phyloP scores from a whole-genome alignment of 2,329 filamentous ascomycete species.

The Fusarium irregulare region DNA sequence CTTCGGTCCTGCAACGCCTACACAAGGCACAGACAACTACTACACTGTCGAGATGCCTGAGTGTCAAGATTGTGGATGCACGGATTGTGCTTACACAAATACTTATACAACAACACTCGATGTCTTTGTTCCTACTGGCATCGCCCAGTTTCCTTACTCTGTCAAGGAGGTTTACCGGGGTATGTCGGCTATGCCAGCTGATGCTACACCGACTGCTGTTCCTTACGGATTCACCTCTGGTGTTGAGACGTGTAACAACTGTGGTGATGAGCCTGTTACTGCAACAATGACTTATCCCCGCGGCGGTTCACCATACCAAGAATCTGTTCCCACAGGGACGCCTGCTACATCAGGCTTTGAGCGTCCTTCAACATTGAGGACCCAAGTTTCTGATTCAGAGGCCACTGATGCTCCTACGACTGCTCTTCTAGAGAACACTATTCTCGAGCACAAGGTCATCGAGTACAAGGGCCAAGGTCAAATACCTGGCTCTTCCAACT shows the following conservation, averaged over 20 bases:
- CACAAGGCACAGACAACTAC: constrained; percentile 37
- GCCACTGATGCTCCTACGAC: constrained; percentile 20
- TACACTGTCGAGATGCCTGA: constrained; percentile 44
- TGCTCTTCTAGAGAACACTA: constrained; percentile 26
- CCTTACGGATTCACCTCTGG: constrained; percentile 42
- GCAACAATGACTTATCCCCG: constrained; percentile 45
- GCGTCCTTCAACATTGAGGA: constrained; percentile 30
- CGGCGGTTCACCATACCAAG: constrained; percentile 38
- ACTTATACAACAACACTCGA: constrained; percentile 42
- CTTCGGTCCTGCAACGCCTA: constrained; percentile 41
- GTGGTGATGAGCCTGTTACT: constrained; percentile 37
- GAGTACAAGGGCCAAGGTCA: constrained; percentile 9
- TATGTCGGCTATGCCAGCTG: constrained; percentile 40
- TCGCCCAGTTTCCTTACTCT: constrained; percentile 32
- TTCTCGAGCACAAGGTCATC: constrained; percentile 28
- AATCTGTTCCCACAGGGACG: constrained; percentile 22
- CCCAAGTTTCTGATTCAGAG: constrained; percentile 18
- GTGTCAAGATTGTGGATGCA: constrained; percentile 40
- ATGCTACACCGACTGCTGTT: constrained; percentile 29
- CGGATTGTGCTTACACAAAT: constrained; percentile 40
- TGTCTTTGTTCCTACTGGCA: constrained; percentile 38
- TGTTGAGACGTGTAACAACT: constrained; percentile 36
- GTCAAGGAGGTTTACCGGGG: constrained; percentile 45
- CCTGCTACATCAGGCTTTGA: constrained; percentile 9
- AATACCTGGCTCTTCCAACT: constrained; percentile 4